Evolutionary conservation across 2,329 filamentous ascomycete species (phyloP).

Genomic region (Pseudopyricularia cyperi): DNA sequence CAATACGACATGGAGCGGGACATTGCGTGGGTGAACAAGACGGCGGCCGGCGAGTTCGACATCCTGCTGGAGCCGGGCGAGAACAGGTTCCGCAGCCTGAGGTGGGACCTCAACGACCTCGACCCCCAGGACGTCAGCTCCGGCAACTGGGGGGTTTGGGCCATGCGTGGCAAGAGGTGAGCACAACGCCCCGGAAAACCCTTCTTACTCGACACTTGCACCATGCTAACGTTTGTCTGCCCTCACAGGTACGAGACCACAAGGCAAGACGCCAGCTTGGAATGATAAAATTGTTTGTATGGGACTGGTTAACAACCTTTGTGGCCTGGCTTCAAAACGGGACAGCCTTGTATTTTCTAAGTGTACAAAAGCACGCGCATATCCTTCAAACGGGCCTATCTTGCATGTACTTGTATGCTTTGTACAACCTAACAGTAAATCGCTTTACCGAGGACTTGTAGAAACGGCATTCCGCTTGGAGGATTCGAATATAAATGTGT

Average conservation of each 20-base stretch:
- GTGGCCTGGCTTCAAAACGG: too few species aligned
- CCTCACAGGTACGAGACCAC: neutral
- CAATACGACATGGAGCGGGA: constrained; percentile 91
- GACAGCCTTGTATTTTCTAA: neutral
- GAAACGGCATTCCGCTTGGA: too few species aligned
- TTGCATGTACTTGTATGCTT: neutral
- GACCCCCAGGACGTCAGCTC: constrained; percentile 90
- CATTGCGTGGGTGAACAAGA: constrained; percentile 77
- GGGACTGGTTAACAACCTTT: too few species aligned
- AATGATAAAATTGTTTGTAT: neutral
- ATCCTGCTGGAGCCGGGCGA: constrained; percentile 83
- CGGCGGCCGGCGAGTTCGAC: constrained; percentile 82
- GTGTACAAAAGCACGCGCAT: neutral
- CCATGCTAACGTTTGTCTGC: neutral
- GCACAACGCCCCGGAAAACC: neutral
- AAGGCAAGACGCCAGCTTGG: neutral
- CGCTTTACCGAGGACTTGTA: neutral
- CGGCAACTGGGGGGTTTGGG: constrained; percentile 96
- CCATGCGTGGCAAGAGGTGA: constrained; percentile 91
- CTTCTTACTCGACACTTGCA: too few species aligned
- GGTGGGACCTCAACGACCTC: constrained; percentile 94
- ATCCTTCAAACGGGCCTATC: neutral
- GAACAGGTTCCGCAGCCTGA: constrained; percentile 82
- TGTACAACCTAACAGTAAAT: neutral
- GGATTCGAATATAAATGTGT: too few species aligned